These are phyloP conservation scores for Talaromyces marneffei DNA, from an alignment of 2,329 filamentous ascomycete genomes.

Conservation along the genomic window DNA sequence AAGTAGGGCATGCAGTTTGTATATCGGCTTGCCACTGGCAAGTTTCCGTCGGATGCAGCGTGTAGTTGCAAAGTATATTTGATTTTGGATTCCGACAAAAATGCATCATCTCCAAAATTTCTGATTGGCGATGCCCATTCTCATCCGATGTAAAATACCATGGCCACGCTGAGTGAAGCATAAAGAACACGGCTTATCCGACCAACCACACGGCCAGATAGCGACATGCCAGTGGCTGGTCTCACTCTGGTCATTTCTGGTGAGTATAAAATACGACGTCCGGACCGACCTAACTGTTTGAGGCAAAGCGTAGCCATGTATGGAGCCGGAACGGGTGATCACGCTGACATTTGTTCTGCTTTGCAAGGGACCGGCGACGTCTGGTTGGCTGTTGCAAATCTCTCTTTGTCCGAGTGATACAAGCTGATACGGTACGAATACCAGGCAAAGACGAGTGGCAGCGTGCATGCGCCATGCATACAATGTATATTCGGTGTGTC, in stretches of 20 bases:
- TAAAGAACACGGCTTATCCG: not conserved
- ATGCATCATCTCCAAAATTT: not conserved
- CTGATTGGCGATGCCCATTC: not conserved
- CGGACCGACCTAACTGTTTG: not conserved
- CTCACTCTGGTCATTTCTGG: not conserved
- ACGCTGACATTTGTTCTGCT: not conserved
- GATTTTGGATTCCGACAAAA: not conserved
- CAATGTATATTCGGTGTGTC: not conserved
- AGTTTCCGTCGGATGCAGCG: not conserved
- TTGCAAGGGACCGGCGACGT: not conserved
- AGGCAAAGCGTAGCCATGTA: not conserved
- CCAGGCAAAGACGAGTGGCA: not conserved
- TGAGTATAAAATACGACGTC: not conserved
- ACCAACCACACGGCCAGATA: not conserved
- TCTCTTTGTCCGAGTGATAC: not conserved
- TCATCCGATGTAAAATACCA: not conserved
- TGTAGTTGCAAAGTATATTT: not conserved
- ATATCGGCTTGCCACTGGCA: not conserved
- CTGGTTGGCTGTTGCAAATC: too few relatives aligned
- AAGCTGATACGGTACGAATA: not conserved
- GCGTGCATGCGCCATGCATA: not conserved
- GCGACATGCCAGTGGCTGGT: not conserved
- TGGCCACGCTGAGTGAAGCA: not conserved
- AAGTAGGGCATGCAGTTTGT: too few relatives aligned
- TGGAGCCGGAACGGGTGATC: not conserved